These are phyloP conservation scores for Trichoderma pleuroti DNA, from an alignment of 2,329 filamentous ascomycete species.

Conservation along the genomic window DNA sequence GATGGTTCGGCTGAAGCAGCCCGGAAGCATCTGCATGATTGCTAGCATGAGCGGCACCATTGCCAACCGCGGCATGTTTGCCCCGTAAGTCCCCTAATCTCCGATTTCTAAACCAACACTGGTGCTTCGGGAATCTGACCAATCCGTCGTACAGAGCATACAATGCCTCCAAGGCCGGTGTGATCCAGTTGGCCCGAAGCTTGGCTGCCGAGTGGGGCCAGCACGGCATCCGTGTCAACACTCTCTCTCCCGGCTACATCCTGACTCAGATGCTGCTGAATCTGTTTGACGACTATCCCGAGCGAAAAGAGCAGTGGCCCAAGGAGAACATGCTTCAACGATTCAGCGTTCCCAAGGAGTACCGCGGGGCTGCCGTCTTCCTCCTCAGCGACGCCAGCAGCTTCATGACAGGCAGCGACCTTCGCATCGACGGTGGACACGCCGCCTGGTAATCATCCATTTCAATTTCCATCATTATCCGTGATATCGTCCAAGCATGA, in stretches of 20 bases:
- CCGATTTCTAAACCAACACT: not conserved
- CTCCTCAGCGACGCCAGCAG: constrained; percentile 66
- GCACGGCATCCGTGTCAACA: constrained; percentile 74
- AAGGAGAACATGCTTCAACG: constrained; percentile 80
- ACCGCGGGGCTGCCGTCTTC: constrained; percentile 69
- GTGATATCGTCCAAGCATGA: not conserved
- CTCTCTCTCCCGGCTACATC: constrained; percentile 76
- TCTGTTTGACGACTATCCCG: constrained; percentile 72
- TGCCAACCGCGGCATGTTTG: constrained; percentile 59
- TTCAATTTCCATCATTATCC: not conserved
- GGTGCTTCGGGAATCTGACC: not conserved
- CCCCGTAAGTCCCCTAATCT: constrained; percentile 48
- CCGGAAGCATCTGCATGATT: constrained; percentile 63
- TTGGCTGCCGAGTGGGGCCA: constrained; percentile 70
- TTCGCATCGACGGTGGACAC: constrained; percentile 71
- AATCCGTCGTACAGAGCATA: constrained; percentile 52
- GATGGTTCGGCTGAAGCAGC: constrained; percentile 56
- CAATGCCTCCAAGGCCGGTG: constrained; percentile 72
- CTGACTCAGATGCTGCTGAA: constrained; percentile 79
- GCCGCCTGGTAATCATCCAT: constrained; percentile 47
- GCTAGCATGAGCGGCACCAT: constrained; percentile 68
- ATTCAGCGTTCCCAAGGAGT: constrained; percentile 65
- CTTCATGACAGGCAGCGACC: constrained; percentile 72
- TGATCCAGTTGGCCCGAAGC: constrained; percentile 67
- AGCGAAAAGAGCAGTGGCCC: constrained; percentile 66